Evolutionary conservation across 371 early-diverging fungal species (phyloP).

Genomic region (Circinella minor): DNA sequence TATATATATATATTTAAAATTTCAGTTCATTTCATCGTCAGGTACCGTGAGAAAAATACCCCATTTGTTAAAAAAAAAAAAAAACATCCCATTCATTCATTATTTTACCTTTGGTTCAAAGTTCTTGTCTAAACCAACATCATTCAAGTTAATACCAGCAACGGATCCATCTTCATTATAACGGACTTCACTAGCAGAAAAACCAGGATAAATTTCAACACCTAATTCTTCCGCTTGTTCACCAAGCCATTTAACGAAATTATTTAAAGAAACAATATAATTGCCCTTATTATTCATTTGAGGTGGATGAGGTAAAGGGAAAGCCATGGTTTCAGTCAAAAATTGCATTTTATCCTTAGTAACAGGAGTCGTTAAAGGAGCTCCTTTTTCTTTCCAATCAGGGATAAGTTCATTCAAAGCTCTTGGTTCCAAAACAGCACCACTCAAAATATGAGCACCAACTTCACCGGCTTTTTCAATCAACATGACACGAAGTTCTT

Average conservation of each 20-base stretch:
- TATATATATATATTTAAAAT: background rate
- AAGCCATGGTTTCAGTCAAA: constrained; percentile 77
- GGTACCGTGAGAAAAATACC: constrained; percentile 16
- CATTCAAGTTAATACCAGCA: constrained; percentile 93
- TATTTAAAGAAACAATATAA: constrained; percentile 93
- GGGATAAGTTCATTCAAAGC: constrained; percentile 96
- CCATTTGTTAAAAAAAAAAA: too few relatives aligned
- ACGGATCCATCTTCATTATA: constrained; percentile 92
- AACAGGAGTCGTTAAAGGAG: constrained; percentile 91
- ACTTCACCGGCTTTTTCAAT: constrained; percentile 96
- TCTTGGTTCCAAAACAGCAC: constrained; percentile 94
- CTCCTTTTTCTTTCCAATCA: constrained; percentile 96
- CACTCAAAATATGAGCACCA: constrained; percentile 95
- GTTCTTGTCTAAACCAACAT: constrained; percentile 92
- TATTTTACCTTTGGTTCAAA: constrained; percentile 80
- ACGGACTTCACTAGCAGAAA: constrained; percentile 91
- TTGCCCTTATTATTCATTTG: constrained; percentile 97
- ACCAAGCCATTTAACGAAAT: constrained; percentile 95
- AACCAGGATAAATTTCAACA: constrained; percentile 94
- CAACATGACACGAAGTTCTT: constrained; percentile 89
- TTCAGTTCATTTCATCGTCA: constrained; percentile 8
- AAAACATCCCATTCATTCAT: background rate
- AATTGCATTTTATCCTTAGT: constrained; percentile 86
- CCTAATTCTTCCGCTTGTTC: constrained; percentile 97
- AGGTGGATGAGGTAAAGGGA: constrained; percentile 96